Base-by-base conservation (phyloP, 1,139 yeast genomes). In the Ogataea hybrid region DNA sequence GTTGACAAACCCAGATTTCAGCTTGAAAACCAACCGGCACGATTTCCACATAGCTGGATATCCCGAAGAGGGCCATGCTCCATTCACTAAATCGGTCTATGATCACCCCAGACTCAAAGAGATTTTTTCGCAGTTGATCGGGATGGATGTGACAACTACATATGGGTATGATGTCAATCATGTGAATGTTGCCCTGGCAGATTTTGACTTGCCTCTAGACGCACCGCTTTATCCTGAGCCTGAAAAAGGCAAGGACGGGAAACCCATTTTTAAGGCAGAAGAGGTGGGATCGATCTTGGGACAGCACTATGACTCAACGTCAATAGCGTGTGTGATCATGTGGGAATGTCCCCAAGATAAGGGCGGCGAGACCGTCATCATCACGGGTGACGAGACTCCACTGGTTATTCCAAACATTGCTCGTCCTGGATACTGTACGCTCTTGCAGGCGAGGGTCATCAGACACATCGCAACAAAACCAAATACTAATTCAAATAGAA, bases 381-480 rank as follows among this genome's bases (percentile, higher is more conserved):
- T 56, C 38, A 56, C 59, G 14, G 69, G 69, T 16, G 55, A 58
- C 42, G 66, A 63, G 37, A 51, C 49, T 11, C 54, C 63, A 14
- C 41, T 58, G 20, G 48, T 57, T 11, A 60, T 64, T 27, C 63
- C 63, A 7, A 65, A 62, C 30, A 41, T 44, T 33, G 69, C 69
- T 17, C 61, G 59, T 30, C 52, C 56, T 12, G 70, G 69, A 9
- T 61, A 60, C 36, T 66, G 64, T 15, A 56, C 68, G 12, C 39
- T 65, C 25, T 46, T 65, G 28, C 69, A 65, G 49, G 70, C 68
- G 11, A 52, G 68, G 47, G 66, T 65, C 11, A 51, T 65, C 25
- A 59, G 60, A 49, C 70, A 65, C 46, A 58, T 65, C 33, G 70
- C 69, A 1, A 54, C 59, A 14, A 64, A 63, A 37, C 69, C 69